These are phyloP conservation scores for Corylus americana DNA, from an alignment of 306 rosid genomes.

Conservation along the genomic window DNA sequence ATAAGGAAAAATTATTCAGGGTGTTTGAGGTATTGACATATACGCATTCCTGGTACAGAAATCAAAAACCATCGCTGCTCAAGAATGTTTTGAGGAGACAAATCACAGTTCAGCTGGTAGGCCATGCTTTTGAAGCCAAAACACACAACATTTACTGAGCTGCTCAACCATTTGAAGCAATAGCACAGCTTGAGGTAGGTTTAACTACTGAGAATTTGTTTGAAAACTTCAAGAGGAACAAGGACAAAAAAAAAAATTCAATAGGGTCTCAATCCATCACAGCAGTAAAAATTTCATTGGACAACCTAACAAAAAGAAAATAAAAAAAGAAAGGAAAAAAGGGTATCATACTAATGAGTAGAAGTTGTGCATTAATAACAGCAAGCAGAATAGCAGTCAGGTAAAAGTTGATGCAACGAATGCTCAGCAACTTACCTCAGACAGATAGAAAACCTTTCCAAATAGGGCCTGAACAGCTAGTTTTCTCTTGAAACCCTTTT, in stretches of 20 bases:
- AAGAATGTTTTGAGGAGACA: neutral
- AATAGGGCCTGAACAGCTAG: conserved; percentile 88
- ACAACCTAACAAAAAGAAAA: neutral
- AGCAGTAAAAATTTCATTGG: neutral
- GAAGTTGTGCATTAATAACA: neutral
- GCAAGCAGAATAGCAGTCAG: neutral
- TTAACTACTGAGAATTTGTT: neutral
- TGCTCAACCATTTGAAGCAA: conserved; percentile 1
- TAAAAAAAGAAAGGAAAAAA: neutral
- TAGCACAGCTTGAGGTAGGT: neutral
- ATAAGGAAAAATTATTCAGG: conserved; percentile 1
- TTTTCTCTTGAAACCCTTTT: conserved; percentile 96
- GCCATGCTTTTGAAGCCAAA: neutral
- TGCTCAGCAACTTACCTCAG: conserved; percentile 65
- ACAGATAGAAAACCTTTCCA: conserved; percentile 88
- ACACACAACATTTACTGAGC: neutral
- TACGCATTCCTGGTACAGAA: neutral
- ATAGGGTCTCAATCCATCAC: neutral
- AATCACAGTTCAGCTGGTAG: neutral
- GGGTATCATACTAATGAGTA: neutral
- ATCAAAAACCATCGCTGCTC: neutral
- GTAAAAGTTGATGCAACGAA: neutral
- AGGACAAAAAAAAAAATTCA: neutral
- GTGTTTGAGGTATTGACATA: conserved; percentile 5
- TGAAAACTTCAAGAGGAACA: neutral